phyloP scores from a whole-genome alignment of 768 basidiomycete genomes.

The Mycena crocata region DNA sequence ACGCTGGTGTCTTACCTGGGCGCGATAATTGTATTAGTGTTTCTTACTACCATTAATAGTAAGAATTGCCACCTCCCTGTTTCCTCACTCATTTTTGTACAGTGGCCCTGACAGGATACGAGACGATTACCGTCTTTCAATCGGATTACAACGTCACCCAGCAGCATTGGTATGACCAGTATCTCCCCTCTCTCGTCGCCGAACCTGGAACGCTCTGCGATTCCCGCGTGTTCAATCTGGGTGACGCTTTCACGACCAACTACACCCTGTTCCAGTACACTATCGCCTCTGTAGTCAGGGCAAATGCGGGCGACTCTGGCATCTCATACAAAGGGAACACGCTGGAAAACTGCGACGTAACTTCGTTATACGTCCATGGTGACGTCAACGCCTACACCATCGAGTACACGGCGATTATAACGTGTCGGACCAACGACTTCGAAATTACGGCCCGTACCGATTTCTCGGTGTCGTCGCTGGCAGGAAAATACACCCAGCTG shows the following conservation, averaged over 20 bases:
- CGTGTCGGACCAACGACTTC: constrained; percentile 29
- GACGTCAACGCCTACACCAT: constrained; percentile 26
- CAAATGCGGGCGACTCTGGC: constrained; percentile 40
- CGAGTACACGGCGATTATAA: constrained; percentile 34
- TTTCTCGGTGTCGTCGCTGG: constrained; percentile 32
- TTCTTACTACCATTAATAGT: constrained; percentile 37
- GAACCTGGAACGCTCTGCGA: constrained; percentile 42
- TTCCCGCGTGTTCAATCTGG: constrained; percentile 38
- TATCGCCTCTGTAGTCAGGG: constrained; percentile 34
- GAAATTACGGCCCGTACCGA: constrained; percentile 32
- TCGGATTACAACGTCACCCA: constrained; percentile 40
- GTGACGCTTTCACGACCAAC: constrained; percentile 41
- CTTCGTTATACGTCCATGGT: constrained; percentile 34
- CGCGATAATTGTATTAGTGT: constrained; percentile 30
- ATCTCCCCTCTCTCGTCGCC: constrained; percentile 34
- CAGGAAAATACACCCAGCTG: constrained; percentile 35
- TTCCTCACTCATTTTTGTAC: background rate
- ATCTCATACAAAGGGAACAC: constrained; percentile 37
- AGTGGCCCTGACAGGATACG: constrained; percentile 43
- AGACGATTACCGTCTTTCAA: constrained; percentile 38
- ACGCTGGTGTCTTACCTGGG: constrained; percentile 3
- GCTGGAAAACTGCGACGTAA: constrained; percentile 41
- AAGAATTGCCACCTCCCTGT: background rate
- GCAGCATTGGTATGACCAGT: constrained; percentile 36
- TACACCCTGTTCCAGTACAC: constrained; percentile 40